Conservation (phyloP, 2,329 filamentous ascomycete genomes). For the Niveomyces coronatus region DNA sequence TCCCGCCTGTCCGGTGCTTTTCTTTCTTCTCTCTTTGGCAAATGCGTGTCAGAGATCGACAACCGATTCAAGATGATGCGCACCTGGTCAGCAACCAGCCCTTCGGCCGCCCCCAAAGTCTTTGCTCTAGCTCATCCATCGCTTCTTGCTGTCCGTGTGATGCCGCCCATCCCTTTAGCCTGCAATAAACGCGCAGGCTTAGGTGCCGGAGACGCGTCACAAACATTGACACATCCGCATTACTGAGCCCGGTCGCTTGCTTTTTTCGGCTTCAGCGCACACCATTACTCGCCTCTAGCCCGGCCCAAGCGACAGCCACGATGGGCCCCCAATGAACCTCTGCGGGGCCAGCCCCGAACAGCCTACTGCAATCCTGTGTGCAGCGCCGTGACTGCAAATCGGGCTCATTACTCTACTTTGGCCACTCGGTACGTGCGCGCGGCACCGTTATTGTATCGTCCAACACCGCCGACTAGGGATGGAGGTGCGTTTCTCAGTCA, state of each 20-base stretch:
- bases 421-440: too few species aligned
- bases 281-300: background rate
- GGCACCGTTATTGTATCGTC: too few species aligned
- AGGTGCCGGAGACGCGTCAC: background rate
- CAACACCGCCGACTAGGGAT: too few species aligned
- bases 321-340: too few species aligned
- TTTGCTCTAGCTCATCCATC: background rate
- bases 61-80: constrained; percentile 13
- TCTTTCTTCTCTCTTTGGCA: constrained; percentile 3
- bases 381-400: too few species aligned
- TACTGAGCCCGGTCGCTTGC: background rate
- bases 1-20: too few species aligned
- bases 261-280: background rate
- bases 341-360: too few species aligned
- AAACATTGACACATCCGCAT: background rate
- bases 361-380: too few species aligned
- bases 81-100: constrained; percentile 2
- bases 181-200: background rate
- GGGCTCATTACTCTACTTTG: too few species aligned
- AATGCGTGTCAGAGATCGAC: constrained; percentile 15
- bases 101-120: constrained; percentile 10
- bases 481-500: too few species aligned
- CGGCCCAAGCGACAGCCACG: background rate
- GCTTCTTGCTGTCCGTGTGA: background rate
- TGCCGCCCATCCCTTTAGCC: background rate